phyloP scores from a whole-genome alignment of 2,329 filamentous ascomycete species.

The Penicillium sp. region DNA sequence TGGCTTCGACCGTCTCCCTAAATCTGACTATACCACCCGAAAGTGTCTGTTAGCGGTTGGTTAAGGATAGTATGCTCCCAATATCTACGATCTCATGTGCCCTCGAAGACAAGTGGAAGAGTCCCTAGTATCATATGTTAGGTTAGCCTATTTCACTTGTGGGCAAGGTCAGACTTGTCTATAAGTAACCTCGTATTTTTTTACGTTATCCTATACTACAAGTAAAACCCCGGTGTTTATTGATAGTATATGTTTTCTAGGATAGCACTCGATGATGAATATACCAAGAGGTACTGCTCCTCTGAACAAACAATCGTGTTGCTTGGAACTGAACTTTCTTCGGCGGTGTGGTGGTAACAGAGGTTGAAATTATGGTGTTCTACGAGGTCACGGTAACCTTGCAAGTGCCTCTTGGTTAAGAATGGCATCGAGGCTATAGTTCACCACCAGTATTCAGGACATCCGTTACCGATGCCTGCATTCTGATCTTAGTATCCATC shows the following conservation, averaged over 20 bases:
- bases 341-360: background rate
- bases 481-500: background rate
- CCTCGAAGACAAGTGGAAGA: background rate
- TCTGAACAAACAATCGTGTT: rapidly evolving
- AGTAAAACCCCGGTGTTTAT: background rate
- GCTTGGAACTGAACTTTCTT: background rate
- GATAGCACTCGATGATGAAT: background rate
- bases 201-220: background rate
- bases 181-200: too few relatives aligned
- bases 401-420: background rate
- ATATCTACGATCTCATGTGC: background rate
- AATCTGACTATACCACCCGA: too few relatives aligned
- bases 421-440: background rate
- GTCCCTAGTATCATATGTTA: background rate
- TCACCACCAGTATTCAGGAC: background rate
- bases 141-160: background rate
- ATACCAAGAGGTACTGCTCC: background rate
- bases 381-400: too few relatives aligned
- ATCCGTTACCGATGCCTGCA: background rate
- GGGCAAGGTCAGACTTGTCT: too few relatives aligned
- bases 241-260: background rate
- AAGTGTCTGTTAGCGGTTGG: background rate
- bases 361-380: background rate
- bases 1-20: rapidly evolving
- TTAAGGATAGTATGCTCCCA: background rate